Evolutionary conservation across 768 basidiomycete species (phyloP).

Genomic region (Mycena filopes): DNA sequence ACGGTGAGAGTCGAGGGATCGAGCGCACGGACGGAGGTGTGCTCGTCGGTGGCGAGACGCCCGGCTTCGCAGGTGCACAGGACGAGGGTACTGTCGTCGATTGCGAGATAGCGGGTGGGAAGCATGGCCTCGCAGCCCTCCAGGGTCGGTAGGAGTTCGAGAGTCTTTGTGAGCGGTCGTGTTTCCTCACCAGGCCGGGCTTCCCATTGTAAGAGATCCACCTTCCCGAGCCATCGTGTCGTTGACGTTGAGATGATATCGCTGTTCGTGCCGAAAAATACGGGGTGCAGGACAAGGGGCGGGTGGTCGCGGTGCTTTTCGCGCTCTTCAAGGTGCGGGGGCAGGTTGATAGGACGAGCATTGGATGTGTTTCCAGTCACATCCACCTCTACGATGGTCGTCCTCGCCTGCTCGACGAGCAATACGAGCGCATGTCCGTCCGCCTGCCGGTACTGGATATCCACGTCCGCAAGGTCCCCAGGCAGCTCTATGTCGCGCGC

Average conservation of each 20-base stretch:
- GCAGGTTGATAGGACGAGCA: slow-evolving; percentile 2
- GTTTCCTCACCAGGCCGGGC: slow-evolving; percentile 3
- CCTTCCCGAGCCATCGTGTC: slow-evolving; percentile 19
- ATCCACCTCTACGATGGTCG: slow-evolving; percentile 21
- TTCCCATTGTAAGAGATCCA: slow-evolving; percentile 22
- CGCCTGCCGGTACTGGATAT: slow-evolving; percentile 19
- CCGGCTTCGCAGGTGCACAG: slow-evolving; percentile 23
- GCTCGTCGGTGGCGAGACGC: slow-evolving; percentile 12
- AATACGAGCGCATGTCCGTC: slow-evolving; percentile 22
- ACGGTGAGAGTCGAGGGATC: slow-evolving; percentile 19
- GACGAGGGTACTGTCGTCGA: slow-evolving; percentile 21
- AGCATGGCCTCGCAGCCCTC: slow-evolving; percentile 21
- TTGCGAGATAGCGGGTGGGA: slow-evolving; percentile 2
- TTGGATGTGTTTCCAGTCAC: neutral
- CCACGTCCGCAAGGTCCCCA: slow-evolving; percentile 6
- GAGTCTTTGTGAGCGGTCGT: slow-evolving; percentile 21
- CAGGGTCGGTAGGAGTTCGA: slow-evolving; percentile 22
- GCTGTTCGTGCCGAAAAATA: slow-evolving; percentile 14
- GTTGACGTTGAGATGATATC: slow-evolving; percentile 23
- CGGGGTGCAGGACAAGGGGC: slow-evolving; percentile 17
- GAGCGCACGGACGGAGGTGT: slow-evolving; percentile 18
- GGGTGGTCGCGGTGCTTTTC: slow-evolving; percentile 7
- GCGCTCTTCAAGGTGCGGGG: slow-evolving; percentile 17
- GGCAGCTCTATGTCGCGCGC: slow-evolving; percentile 18
- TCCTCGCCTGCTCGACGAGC: slow-evolving; percentile 8